Percentiles rank a stretch among this genome's conserved stretches.
These are phyloP conservation scores for Podospora tetraspora DNA, from an alignment of 495 filamentous ascomycete species.

Conservation along the genomic window DNA sequence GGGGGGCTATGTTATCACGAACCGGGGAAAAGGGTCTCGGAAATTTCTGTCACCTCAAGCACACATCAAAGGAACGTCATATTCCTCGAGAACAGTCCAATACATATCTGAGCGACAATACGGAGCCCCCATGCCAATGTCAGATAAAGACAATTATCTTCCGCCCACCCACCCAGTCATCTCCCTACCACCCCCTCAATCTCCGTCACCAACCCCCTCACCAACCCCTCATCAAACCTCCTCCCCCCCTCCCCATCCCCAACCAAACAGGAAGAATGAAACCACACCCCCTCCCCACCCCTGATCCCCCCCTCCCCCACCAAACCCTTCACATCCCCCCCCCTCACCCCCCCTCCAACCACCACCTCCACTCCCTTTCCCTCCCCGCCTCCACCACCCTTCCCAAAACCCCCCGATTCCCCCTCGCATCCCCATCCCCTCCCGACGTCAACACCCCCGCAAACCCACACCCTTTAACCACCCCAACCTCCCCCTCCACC, in stretches of 20 bases:
- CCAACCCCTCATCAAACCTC: conserved; percentile 1
- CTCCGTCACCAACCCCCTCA: background rate
- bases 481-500: conserved; percentile 20
- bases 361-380: conserved; percentile 29
- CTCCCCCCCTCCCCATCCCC: background rate
- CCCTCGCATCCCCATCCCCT: conserved; percentile 24
- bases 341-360: conserved; percentile 40
- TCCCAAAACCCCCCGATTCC: conserved; percentile 26
- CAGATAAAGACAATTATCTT: too few relatives aligned
- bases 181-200: background rate
- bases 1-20: too few relatives aligned
- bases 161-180: too few relatives aligned
- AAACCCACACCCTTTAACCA: conserved; percentile 30
- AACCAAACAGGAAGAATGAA: conserved; percentile 7
- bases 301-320: conserved; percentile 7
- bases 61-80: background rate
- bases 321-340: conserved; percentile 24
- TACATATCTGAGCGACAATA: background rate
- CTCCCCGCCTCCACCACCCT: conserved; percentile 21
- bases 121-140: background rate
- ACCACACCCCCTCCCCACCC: background rate
- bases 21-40: background rate
- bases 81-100: background rate
- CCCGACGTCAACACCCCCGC: conserved; percentile 40
- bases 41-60: background rate